Percentiles rank a stretch among this genome's conserved stretches.
Conservation (phyloP, 2,329 filamentous ascomycete species). For the Aspergillus aculeatinus region DNA sequence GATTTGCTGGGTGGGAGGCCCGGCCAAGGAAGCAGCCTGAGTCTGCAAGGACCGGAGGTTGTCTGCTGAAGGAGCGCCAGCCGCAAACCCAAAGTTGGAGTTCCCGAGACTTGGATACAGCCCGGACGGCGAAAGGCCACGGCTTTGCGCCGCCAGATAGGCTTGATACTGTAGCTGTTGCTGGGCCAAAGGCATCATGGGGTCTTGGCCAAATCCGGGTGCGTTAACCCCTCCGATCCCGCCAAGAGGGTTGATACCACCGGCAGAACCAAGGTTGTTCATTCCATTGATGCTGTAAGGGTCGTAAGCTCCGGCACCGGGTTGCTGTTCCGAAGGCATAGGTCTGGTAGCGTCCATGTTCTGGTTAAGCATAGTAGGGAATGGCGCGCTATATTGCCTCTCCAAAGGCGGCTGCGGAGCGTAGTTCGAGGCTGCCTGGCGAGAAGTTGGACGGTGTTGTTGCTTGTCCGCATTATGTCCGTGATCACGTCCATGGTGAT, state of each 20-base stretch:
- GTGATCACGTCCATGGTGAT: slow-evolving; percentile 41
- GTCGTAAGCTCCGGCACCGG: slow-evolving; percentile 37
- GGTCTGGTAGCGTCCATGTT: slow-evolving; percentile 38
- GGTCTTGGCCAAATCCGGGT: slow-evolving; percentile 39
- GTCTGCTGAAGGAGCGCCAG: slow-evolving; percentile 29
- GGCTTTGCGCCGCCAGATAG: slow-evolving; percentile 50
- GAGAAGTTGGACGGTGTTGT: slow-evolving; percentile 44
- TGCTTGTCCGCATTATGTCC: slow-evolving; percentile 41
- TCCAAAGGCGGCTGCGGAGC: slow-evolving; percentile 39
- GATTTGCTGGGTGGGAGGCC: slow-evolving; percentile 36
- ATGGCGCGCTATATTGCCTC: slow-evolving; percentile 45
- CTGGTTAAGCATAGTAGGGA: slow-evolving; percentile 37
- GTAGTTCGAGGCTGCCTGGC: slow-evolving; percentile 40
- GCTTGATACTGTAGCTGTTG: slow-evolving; percentile 60
- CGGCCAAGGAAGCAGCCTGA: slow-evolving; percentile 38
- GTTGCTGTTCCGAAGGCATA: slow-evolving; percentile 35
- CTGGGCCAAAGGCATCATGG: slow-evolving; percentile 43
- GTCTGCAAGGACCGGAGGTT: slow-evolving; percentile 43
- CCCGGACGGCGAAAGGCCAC: slow-evolving; percentile 43
- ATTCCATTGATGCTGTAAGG: slow-evolving; percentile 39
- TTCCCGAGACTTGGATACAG: slow-evolving; percentile 49
- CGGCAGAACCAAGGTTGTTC: slow-evolving; percentile 26
- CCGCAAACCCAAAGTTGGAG: slow-evolving; percentile 46
- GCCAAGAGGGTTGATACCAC: slow-evolving; percentile 27
- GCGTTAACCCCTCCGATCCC: slow-evolving; percentile 32